Evolutionary conservation across 2,329 filamentous ascomycete species (phyloP).

Genomic region (Teratosphaeria epicoccoides): DNA sequence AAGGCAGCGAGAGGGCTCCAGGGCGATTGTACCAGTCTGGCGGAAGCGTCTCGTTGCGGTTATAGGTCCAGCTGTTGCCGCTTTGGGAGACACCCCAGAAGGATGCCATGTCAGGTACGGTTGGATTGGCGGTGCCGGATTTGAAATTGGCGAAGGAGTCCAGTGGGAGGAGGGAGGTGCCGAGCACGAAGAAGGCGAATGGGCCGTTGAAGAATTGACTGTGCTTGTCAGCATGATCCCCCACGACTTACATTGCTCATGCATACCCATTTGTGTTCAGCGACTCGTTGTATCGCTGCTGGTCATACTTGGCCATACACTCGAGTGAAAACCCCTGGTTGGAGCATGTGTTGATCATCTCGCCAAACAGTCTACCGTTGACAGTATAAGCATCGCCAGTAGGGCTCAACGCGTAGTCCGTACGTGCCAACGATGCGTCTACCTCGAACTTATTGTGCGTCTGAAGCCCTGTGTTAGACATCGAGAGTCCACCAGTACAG

Average conservation of each 20-base stretch:
- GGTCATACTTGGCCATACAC: slow-evolving; percentile 2
- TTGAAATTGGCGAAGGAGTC: slow-evolving; percentile 2
- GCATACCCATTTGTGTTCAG: slow-evolving; percentile 1
- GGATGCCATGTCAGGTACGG: neutral
- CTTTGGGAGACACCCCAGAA: neutral
- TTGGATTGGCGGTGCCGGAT: slow-evolving; percentile 1
- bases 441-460: slow-evolving; percentile 32
- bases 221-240: neutral
- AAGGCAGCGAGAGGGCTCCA: neutral
- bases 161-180: slow-evolving; percentile 1
- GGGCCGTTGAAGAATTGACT: slow-evolving; percentile 4
- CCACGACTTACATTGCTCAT: neutral
- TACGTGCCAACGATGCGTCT: slow-evolving; percentile 28
- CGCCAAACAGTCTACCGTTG: slow-evolving; percentile 27
- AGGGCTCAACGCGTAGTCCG: slow-evolving; percentile 24
- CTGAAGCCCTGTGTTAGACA: slow-evolving; percentile 25
- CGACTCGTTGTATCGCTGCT: slow-evolving; percentile 1
- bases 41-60: neutral
- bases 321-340: neutral
- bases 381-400: slow-evolving; percentile 27
- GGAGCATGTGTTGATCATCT: slow-evolving; percentile 1
- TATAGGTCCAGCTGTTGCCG: neutral
- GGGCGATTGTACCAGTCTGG: slow-evolving; percentile 1
- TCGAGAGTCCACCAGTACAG: slow-evolving; percentile 23
- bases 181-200: slow-evolving; percentile 2